Percentiles rank a stretch among this genome's conserved stretches.
These are phyloP conservation scores for Tulasnella sp. DNA, from an alignment of 768 basidiomycete genomes.

Conservation along the genomic window DNA sequence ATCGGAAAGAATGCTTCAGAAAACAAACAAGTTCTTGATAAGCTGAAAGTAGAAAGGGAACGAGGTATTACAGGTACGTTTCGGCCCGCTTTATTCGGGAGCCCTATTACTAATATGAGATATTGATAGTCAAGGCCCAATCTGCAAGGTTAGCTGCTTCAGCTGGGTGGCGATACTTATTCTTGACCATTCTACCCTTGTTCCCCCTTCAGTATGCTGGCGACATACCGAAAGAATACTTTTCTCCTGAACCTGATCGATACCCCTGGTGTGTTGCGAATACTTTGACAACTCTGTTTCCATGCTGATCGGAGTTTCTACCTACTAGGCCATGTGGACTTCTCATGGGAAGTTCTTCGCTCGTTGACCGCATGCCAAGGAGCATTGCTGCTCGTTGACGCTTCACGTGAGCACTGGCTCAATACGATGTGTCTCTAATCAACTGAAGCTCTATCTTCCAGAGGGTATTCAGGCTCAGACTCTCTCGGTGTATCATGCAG, in stretches of 20 bases:
- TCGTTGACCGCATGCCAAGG: constrained; percentile 91
- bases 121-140: constrained; percentile 74
- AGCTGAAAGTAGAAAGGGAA: constrained; percentile 93
- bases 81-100: neutral
- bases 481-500: constrained; percentile 86
- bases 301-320: too few relatives aligned
- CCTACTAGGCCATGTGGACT: constrained; percentile 78
- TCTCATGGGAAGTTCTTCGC: constrained; percentile 91
- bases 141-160: constrained; percentile 55
- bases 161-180: neutral
- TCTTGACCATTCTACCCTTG: neutral
- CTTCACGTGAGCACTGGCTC: constrained; percentile 43
- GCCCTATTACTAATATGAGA: neutral
- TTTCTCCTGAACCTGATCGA: constrained; percentile 91
- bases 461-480: constrained; percentile 96
- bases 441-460: constrained; percentile 2
- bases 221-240: constrained; percentile 39
- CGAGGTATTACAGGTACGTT: constrained; percentile 82
- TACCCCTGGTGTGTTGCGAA: constrained; percentile 54
- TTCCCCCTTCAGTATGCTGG: constrained; percentile 55
- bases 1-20: constrained; percentile 52
- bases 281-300: neutral
- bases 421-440: neutral
- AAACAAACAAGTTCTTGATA: constrained; percentile 82
- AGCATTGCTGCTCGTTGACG: constrained; percentile 74